Percentiles rank a stretch among this genome's conserved stretches.
These are phyloP conservation scores for Grosmannia penicillata DNA, from an alignment of 2,329 filamentous ascomycete species.

Conservation along the genomic window DNA sequence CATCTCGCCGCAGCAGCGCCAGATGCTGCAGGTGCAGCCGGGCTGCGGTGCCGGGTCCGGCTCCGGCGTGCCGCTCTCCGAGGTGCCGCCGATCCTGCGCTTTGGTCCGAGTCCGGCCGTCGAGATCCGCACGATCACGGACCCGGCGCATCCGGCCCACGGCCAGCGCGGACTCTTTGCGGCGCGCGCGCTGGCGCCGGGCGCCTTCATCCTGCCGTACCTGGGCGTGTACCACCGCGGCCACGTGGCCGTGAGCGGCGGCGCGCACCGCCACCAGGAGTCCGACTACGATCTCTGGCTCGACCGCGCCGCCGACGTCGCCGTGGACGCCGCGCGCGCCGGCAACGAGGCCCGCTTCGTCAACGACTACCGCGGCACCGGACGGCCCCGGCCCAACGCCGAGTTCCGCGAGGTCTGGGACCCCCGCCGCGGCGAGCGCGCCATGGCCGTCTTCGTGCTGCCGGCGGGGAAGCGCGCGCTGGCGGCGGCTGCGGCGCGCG, in stretches of 20 bases:
- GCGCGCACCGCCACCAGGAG: constrained; percentile 17
- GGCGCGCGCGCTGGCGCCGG: constrained; percentile 33
- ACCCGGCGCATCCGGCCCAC: constrained; percentile 38
- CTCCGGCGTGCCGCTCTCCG: not conserved
- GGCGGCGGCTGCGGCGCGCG: not conserved
- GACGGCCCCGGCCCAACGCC: constrained; percentile 30
- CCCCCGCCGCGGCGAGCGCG: constrained; percentile 30
- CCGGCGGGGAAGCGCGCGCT: constrained; percentile 23
- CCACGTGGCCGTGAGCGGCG: constrained; percentile 13
- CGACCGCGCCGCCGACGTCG: constrained; percentile 38
- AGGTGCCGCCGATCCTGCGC: constrained; percentile 9
- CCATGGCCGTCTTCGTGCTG: constrained; percentile 44
- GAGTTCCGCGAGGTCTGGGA: constrained; percentile 48
- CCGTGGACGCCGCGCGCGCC: constrained; percentile 40
- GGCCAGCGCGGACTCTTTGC: constrained; percentile 49
- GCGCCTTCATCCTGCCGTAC: constrained; percentile 45
- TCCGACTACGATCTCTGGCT: constrained; percentile 54
- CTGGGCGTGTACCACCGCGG: constrained; percentile 41
- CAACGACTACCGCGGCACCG: constrained; percentile 51
- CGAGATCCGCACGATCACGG: constrained; percentile 36
- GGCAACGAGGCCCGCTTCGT: constrained; percentile 54
- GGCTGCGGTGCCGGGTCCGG: too few relatives aligned
- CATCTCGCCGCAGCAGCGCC: constrained; percentile 26
- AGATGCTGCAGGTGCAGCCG: constrained; percentile 20
- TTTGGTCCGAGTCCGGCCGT: constrained; percentile 33